phyloP scores from a whole-genome alignment of 108 stramenopile species.

The Fragilaria crotonensis region DNA sequence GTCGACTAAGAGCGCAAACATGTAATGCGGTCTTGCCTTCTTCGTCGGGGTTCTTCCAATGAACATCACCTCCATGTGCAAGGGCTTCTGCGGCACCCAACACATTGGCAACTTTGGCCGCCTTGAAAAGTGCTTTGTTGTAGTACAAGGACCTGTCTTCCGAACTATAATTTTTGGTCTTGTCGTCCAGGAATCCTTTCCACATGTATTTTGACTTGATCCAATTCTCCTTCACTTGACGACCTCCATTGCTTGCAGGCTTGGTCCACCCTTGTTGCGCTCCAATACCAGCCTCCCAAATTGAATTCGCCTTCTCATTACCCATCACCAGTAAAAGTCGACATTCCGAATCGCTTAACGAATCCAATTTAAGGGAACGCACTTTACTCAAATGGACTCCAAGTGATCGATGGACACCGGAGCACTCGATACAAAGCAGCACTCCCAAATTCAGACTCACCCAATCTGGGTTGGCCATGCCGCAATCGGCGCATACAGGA shows the following conservation, averaged over 20 bases:
- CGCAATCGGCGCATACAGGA: constrained; percentile 77
- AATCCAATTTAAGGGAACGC: constrained; percentile 69
- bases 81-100: constrained; percentile 47
- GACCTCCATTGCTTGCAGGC: constrained; percentile 34
- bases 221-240: constrained; percentile 78
- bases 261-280: constrained; percentile 80
- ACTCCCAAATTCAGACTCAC: constrained; percentile 80
- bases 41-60: constrained; percentile 58
- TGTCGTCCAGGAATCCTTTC: constrained; percentile 80
- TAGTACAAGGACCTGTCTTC: constrained; percentile 56
- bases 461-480: constrained; percentile 74
- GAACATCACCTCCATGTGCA: constrained; percentile 69
- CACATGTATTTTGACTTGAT: constrained; percentile 84
- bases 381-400: constrained; percentile 98
- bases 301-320: constrained; percentile 64
- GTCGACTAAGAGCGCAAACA: constrained; percentile 42
- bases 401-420: constrained; percentile 95
- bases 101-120: constrained; percentile 54
- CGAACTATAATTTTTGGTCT: no score
- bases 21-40: constrained; percentile 57
- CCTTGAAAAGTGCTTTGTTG: constrained; percentile 53
- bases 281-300: constrained; percentile 77
- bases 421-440: constrained; percentile 94
- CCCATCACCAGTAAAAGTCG: constrained; percentile 54
- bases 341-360: constrained; percentile 51